Conservation (phyloP, 2,329 filamentous ascomycete genomes). For the Ophiostoma himal-ulmi region DNA sequence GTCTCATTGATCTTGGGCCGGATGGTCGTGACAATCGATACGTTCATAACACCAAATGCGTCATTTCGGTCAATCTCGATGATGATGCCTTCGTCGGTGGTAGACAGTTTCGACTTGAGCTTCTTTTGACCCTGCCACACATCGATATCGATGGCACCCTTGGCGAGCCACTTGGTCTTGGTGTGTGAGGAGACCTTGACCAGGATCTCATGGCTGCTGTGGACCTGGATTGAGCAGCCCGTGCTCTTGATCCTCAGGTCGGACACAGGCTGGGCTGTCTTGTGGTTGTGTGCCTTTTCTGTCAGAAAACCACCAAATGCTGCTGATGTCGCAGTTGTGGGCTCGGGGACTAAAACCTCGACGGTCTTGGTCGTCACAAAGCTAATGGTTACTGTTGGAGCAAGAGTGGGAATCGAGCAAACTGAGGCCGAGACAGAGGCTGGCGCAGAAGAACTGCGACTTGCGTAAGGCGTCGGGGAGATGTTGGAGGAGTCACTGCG, state of each 20-base stretch:
- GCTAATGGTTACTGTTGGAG: conserved; percentile 33
- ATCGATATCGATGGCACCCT: conserved; percentile 51
- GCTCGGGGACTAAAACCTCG: conserved; percentile 27
- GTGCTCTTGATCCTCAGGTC: conserved; percentile 32
- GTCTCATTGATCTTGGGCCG: conserved; percentile 57
- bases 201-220: conserved; percentile 47
- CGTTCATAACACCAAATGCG: conserved; percentile 52
- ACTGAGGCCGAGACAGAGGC: not conserved
- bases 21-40: conserved; percentile 53
- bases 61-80: conserved; percentile 50
- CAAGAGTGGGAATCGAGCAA: conserved; percentile 19
- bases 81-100: conserved; percentile 46
- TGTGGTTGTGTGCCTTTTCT: conserved; percentile 31
- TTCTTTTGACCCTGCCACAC: conserved; percentile 45
- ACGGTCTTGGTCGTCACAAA: conserved; percentile 37
- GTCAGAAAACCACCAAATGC: conserved; percentile 39
- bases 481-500: not conserved
- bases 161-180: conserved; percentile 51
- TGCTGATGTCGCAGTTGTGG: conserved; percentile 26
- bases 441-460: not conserved
- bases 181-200: conserved; percentile 47
- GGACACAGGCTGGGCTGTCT: conserved; percentile 20
- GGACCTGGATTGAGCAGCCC: conserved; percentile 43
- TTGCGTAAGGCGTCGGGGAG: not conserved
- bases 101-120: conserved; percentile 45